A percentile compares a stretch with the other conserved stretches of the same genome.
Evolutionary conservation across 176 grass and related monocot species (phyloP).

Genomic region (maize (Zea mays)): DNA sequence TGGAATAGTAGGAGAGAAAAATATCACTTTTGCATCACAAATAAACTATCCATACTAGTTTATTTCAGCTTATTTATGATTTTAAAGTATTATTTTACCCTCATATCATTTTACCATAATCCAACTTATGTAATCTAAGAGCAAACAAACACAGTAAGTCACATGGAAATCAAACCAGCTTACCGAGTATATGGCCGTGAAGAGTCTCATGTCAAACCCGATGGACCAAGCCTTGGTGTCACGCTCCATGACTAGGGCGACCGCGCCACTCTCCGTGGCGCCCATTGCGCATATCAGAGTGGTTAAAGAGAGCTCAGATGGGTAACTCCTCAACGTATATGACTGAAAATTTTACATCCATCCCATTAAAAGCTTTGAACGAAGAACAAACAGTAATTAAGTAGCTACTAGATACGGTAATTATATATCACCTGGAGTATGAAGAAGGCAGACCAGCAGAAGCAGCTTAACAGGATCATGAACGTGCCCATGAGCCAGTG

Average conservation of each 20-base stretch:
- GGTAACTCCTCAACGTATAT: slow-evolving; percentile 67
- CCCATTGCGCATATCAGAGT: slow-evolving; percentile 67
- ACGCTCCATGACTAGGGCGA: slow-evolving; percentile 71
- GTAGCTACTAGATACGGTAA: too few relatives aligned
- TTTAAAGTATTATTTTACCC: too few relatives aligned
- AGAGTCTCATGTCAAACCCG: slow-evolving; percentile 73
- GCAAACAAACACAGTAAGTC: too few relatives aligned
- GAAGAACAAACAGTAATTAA: too few relatives aligned
- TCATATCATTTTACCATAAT: too few relatives aligned
- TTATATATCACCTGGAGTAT: slow-evolving; percentile 81
- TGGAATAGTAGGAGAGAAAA: too few relatives aligned
- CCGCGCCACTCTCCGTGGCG: slow-evolving; percentile 40
- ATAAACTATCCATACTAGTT: too few relatives aligned
- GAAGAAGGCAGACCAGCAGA: slow-evolving; percentile 91
- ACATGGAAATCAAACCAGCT: neutral
- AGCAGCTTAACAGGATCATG: slow-evolving; percentile 80
- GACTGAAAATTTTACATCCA: too few relatives aligned
- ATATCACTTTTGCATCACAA: too few relatives aligned
- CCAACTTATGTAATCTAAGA: too few relatives aligned
- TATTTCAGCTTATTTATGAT: too few relatives aligned
- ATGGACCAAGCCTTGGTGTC: slow-evolving; percentile 65
- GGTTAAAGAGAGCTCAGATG: slow-evolving; percentile 67
- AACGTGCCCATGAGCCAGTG: slow-evolving; percentile 70
- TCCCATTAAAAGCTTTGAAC: too few relatives aligned
- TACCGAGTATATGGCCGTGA: slow-evolving; percentile 83